Evolutionary conservation across 805 yeast species (phyloP), one percentile per base, ranked within the genome.

Genomic region (Candida tallmaniae): DNA sequence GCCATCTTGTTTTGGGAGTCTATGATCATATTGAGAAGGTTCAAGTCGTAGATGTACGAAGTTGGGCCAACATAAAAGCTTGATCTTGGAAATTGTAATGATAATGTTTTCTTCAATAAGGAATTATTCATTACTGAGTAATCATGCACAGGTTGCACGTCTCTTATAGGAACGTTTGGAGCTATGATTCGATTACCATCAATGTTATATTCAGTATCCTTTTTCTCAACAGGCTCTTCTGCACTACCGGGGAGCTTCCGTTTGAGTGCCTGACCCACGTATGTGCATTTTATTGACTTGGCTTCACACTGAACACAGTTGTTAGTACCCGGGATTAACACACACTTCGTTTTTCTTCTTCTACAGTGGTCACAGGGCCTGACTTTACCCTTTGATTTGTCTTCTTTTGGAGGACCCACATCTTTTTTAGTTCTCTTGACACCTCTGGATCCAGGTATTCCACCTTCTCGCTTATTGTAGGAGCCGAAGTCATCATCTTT

Each of bases 1-100:
- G 27, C 19, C 18, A 28, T 15, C 8, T 18, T 45, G 35, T 28
- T 22, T 39, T 58, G 67, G 11, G 65, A 39, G 20, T 56, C 62
- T 18, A 65, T 73, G 23, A 86, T 76, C 26, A 73, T 62, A 40
- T 83, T 80, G 14, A 90, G 65, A 17, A 90, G 67, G 10, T 75
- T 69, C 17, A 76, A 67, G 54, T 90, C 97, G 52, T 80, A 86
- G 19, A 84, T 70, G 12, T 59, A 62, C 1, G 96, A 87, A 0
- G 95, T 83, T 1, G 95, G 80, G 1, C 97, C 97, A 14, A 89
- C 80, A 48, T 78, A 83, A 50, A 86, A 86, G 13, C 95, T 82
- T 0, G 96, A 87, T 38, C 96, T 65, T 1, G 97, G 96, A 48
- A 80, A 86, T 52, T 87, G 96, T 14, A 85, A 60, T n/a, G 84